These are phyloP conservation scores for Euryodendron excelsum DNA, from an alignment of 148 eudicot species.

Conservation along the genomic window DNA sequence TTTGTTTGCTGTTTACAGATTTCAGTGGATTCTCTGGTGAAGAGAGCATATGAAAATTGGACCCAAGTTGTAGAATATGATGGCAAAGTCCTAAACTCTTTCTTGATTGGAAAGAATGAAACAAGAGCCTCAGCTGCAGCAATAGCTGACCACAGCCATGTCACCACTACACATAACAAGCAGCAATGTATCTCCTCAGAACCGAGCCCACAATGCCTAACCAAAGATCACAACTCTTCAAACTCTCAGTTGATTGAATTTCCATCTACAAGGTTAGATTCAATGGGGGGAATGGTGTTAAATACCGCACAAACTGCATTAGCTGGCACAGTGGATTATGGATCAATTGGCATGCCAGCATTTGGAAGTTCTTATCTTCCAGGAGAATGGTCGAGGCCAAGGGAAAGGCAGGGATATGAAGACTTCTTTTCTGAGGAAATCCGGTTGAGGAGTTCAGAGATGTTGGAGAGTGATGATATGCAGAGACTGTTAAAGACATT, in stretches of 20 bases:
- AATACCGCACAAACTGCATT: conserved; percentile 11
- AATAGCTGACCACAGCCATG: conserved; percentile 9
- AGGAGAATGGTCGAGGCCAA: conserved; percentile 18
- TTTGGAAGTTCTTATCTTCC: conserved; percentile 2
- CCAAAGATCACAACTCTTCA: background rate
- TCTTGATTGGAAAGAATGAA: conserved; percentile 5
- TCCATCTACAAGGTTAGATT: conserved; percentile 23
- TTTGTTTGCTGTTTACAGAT: conserved; percentile 20
- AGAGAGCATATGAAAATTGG: conserved; percentile 38
- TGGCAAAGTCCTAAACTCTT: conserved; percentile 28
- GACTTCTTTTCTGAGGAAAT: conserved; percentile 32
- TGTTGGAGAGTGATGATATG: conserved; percentile 45
- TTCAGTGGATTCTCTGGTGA: conserved; percentile 34
- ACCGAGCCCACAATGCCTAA: conserved; percentile 12
- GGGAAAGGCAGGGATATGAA: conserved; percentile 23
- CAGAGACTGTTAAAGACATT: conserved; percentile 32
- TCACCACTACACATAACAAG: background rate
- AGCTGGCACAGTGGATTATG: conserved; percentile 9
- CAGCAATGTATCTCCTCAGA: conserved; percentile 18
- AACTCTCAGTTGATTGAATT: conserved; percentile 24
- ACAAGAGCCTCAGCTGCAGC: conserved; percentile 11
- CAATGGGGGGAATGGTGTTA: conserved; percentile 9
- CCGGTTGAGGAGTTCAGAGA: conserved; percentile 41
- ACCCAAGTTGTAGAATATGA: conserved; percentile 33
- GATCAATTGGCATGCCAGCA: conserved; percentile 9